Base-by-base conservation (phyloP, 495 filamentous ascomycete species). In the Penicillium ochrochloron region DNA sequence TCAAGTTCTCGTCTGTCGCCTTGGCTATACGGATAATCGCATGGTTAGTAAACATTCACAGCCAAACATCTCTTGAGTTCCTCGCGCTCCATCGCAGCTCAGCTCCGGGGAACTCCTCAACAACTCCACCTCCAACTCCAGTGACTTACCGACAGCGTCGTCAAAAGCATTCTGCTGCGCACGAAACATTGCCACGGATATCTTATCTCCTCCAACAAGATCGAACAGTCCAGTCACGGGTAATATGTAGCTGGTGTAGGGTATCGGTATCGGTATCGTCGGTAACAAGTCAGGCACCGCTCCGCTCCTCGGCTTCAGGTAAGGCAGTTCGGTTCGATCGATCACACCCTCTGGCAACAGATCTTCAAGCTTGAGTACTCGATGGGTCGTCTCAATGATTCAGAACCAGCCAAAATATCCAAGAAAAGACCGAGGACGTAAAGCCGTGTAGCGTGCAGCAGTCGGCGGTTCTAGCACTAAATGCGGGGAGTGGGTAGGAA, bases 1-100 rank as follows among this genome's bases (percentile, higher is more conserved):
- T 98, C 72, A 97, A 86, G 75, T 97, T 99, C 84, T 99, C 95
- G 76, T 99, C 95, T 54, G 95, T 99, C 76, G 96, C 94, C 86
- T 97, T 97, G 80, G 91, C 95, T 99, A 66, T 64, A 66, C n/a
- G 41, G 19, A 23, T 21, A 56, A 57, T 60, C 63, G 52, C 60
- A 4, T 19, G 5, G 65, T 81, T 63, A 78, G 76, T 61, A 35
- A 66, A 21, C 4, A 56, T 56, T 11, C 10, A 34, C 10, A 56
- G 21, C 17, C 9, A 21, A 21, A 5, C 10, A 1, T 17, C 37
- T 34, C 9, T 42, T 12, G 57, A 44, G 27, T 59, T 39, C 29
- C 33, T 31, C 21, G 58, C 48, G 15, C 44, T 17, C 57, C 25
- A 33, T 9, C 11, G 17, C 15, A 50, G 37, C 50, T 57, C 41